Evolutionary conservation across 129 eudicot genomes (phyloP), one percentile per base, ranked within the genome.

Genomic region (Kitagawia praeruptora): DNA sequence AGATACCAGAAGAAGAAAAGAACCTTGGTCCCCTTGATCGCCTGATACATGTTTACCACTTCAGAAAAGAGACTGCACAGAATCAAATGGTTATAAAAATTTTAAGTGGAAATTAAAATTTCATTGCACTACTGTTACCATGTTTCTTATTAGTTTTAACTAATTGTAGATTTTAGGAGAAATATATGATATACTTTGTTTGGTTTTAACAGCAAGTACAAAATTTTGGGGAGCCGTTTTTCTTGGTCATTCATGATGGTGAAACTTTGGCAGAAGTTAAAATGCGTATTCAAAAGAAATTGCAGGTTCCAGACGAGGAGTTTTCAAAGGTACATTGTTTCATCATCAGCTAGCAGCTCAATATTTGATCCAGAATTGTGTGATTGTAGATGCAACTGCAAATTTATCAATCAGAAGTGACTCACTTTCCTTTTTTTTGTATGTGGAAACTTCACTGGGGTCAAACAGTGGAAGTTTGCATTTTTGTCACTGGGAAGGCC

Each of bases 1-100:
- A 95, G 98, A 87, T 95, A 80, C 98, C 98, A 42, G 97, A 95
- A 87, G 98, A 95, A 83, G 98, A 95, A 84, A 95, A 90, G 89
- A 90, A 92, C 82, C 83, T 92, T 69, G 94, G 96, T 70, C 89
- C 97, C 54, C 87, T 87, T 39, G 96, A 95, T 80, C 92, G 96
- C 75, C 69, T 95, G 75, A 95, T 92, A 79, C 97, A 95, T 88
- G 98, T 95, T 69, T 95, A 95, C 85, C 97, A 95, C 88, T 95
- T 95, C 79, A 92, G 91, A 9, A 95, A 95, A 86, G 98, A 95
- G 77, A 87, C 89, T 81, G 92, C 98, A 15, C 97, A 90, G 81
- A 94, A 90, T 80, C 98, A 91, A 80, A 89, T 94, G 98, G 98
- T 94, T 88, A 31, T 31, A 34, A 89, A 27, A 21, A 42, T 70